Evolutionary conservation across 2,329 filamentous ascomycete genomes (phyloP).

Genomic region (Bretziella fagacearum): DNA sequence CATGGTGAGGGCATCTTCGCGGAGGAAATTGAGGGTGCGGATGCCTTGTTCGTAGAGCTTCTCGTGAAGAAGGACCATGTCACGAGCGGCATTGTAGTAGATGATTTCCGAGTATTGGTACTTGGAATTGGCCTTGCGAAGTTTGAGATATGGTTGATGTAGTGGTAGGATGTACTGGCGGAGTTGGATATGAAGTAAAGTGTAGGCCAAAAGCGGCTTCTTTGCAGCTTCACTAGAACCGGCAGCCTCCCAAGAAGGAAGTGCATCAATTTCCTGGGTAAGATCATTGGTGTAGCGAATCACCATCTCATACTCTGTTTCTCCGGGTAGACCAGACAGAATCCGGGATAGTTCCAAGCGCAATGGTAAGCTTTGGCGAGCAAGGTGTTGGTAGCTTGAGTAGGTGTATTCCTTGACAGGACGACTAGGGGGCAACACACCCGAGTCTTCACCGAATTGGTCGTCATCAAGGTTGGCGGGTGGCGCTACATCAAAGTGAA

Average conservation of each 20-base stretch:
- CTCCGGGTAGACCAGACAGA: conserved; percentile 35
- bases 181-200: conserved; percentile 42
- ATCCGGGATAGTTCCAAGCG: conserved; percentile 41
- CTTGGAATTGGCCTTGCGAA: conserved; percentile 41
- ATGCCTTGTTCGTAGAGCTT: conserved; percentile 42
- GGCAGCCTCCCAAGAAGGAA: conserved; percentile 37
- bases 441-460: conserved; percentile 37
- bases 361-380: conserved; percentile 37
- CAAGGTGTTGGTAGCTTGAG: conserved; percentile 41
- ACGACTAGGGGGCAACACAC: conserved; percentile 33
- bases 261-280: conserved; percentile 41
- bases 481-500: conserved; percentile 37
- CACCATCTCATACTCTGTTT: conserved; percentile 44
- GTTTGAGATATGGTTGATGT: conserved; percentile 42
- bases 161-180: conserved; percentile 45
- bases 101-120: conserved; percentile 47
- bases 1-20: conserved; percentile 42
- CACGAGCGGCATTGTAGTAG: conserved; percentile 44
- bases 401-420: conserved; percentile 38
- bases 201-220: conserved; percentile 41
- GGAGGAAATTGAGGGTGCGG: conserved; percentile 40
- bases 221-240: conserved; percentile 23
- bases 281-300: conserved; percentile 45
- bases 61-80: conserved; percentile 45
- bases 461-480: conserved; percentile 42